A percentile compares a stretch with the other conserved stretches of the same genome.
Conservation (phyloP, 345 rosid species). For the Combretum micranthum region DNA sequence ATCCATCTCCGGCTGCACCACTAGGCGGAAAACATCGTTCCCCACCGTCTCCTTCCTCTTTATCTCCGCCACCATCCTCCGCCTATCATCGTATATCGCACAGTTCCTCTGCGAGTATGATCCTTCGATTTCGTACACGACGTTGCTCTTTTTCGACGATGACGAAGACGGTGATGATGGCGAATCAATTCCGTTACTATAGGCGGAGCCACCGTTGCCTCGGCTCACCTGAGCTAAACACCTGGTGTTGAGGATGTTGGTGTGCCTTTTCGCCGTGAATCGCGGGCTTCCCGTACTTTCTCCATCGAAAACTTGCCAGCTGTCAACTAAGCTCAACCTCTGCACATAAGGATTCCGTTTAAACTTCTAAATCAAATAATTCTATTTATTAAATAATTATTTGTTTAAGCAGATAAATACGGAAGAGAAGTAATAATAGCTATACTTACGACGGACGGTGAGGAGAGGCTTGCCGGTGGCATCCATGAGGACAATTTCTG, state of each 20-base stretch:
- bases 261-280: constrained; percentile 47
- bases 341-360: constrained; percentile 9
- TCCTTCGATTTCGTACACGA: constrained; percentile 67
- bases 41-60: constrained; percentile 66
- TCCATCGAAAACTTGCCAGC: constrained; percentile 80
- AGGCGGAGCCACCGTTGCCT: not conserved
- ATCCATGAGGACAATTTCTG: constrained; percentile 84
- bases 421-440: not conserved
- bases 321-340: constrained; percentile 69
- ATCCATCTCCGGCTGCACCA: constrained; percentile 62
- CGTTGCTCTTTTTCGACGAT: constrained; percentile 4
- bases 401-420: too few species aligned
- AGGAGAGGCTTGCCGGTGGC: constrained; percentile 81
- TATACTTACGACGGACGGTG: constrained; percentile 86
- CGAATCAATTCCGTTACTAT: not conserved
- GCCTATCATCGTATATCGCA: constrained; percentile 48
- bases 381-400: too few species aligned
- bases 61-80: constrained; percentile 57
- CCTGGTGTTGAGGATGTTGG: constrained; percentile 35
- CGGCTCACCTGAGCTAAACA: constrained; percentile 49
- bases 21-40: constrained; percentile 61
- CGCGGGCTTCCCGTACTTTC: constrained; percentile 51
- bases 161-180: constrained; percentile 9
- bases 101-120: constrained; percentile 65
- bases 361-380: not conserved